phyloP scores from a whole-genome alignment of 1,139 yeast genomes.

The Geotrichum siamense region DNA sequence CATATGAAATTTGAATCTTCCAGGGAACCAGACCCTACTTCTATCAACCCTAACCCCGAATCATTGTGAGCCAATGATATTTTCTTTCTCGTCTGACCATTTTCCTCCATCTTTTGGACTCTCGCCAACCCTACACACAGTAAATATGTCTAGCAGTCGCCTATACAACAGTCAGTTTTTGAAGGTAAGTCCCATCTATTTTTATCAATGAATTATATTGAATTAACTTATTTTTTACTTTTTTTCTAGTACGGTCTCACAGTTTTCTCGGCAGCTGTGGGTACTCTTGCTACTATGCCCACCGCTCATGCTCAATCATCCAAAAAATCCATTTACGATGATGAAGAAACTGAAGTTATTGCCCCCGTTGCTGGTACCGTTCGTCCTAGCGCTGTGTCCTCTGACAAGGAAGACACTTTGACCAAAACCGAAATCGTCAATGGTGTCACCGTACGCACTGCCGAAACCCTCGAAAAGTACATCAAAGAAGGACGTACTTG shows the following conservation, averaged over 20 bases:
- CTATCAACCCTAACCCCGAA: neutral
- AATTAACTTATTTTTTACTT: neutral
- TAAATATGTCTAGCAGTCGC: slow-evolving; percentile 16
- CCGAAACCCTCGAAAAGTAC: slow-evolving; percentile 42
- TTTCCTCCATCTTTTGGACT: neutral
- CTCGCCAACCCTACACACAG: no score
- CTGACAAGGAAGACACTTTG: slow-evolving; percentile 34
- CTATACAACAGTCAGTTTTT: slow-evolving; percentile 9
- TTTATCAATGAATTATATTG: neutral
- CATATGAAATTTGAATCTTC: no score
- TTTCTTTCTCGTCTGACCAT: neutral
- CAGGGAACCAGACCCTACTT: no score
- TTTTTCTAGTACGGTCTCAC: slow-evolving; percentile 10
- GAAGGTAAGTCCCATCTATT: slow-evolving; percentile 5
- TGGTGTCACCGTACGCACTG: slow-evolving; percentile 53
- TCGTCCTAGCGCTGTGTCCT: slow-evolving; percentile 46
- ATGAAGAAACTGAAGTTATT: slow-evolving; percentile 34
- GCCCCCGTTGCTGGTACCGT: slow-evolving; percentile 51
- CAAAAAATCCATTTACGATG: slow-evolving; percentile 56
- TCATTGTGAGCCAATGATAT: slow-evolving; percentile 1
- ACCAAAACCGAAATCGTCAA: slow-evolving; percentile 42
- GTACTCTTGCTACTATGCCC: slow-evolving; percentile 18
- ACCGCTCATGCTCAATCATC: slow-evolving; percentile 26
- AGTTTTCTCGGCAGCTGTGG: slow-evolving; percentile 12
- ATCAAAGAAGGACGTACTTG: slow-evolving; percentile 45